Percentiles rank a stretch among this genome's conserved stretches.
These are phyloP conservation scores for Amanita molliuscula DNA, from an alignment of 768 basidiomycete genomes.

Conservation along the genomic window DNA sequence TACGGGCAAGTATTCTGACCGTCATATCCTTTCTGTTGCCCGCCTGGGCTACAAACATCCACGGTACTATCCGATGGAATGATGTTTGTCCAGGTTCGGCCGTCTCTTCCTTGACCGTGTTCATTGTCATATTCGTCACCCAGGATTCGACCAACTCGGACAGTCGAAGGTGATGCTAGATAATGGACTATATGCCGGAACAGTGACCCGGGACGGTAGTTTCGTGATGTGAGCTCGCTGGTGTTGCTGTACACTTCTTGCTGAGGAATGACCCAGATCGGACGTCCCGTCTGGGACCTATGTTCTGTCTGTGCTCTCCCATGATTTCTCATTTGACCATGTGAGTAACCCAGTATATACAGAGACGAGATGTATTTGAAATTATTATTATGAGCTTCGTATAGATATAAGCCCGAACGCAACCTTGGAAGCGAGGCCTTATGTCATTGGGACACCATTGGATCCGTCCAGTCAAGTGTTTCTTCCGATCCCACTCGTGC, in stretches of 20 bases:
- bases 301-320: slow-evolving; percentile 55
- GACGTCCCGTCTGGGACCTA: slow-evolving; percentile 63
- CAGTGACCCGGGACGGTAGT: slow-evolving; percentile 44
- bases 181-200: slow-evolving; percentile 40
- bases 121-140: not conserved
- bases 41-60: slow-evolving; percentile 40
- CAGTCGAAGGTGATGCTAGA: slow-evolving; percentile 52
- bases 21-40: slow-evolving; percentile 10
- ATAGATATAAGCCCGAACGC: slow-evolving; percentile 45
- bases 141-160: slow-evolving; percentile 33
- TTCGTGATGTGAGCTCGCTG: slow-evolving; percentile 51
- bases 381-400: slow-evolving; percentile 38
- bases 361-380: not conserved
- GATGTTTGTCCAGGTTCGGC: slow-evolving; percentile 51
- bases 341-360: slow-evolving; percentile 23
- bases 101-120: slow-evolving; percentile 9
- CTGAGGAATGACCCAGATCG: slow-evolving; percentile 31
- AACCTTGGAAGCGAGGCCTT: slow-evolving; percentile 43
- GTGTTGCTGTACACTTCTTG: not conserved
- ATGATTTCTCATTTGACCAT: slow-evolving; percentile 63
- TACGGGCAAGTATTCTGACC: not conserved
- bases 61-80: slow-evolving; percentile 62
- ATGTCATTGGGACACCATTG: slow-evolving; percentile 59
- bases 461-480: slow-evolving; percentile 42
- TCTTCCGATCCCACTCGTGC: slow-evolving; percentile 50